Base-by-base conservation (phyloP, 805 yeast species). In the Lachancea mirantina region DNA sequence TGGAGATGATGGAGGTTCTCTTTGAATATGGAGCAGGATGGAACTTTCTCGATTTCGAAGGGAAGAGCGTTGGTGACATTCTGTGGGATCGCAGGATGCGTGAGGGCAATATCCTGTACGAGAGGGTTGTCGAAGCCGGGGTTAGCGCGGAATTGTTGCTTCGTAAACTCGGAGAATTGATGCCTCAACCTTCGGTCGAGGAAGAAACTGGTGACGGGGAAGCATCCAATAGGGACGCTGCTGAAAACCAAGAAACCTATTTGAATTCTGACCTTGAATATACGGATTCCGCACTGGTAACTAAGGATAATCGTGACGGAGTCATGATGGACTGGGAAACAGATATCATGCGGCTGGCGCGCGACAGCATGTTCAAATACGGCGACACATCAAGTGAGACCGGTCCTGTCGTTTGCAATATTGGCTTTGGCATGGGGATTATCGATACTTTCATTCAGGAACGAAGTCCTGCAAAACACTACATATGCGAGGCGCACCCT, bases 311-410 rank as follows among this genome's bases (percentile, higher is more conserved):
- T 32, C 66, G 71, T 28, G 96, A 88, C 49, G 97, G 96, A 11
- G 96, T 88, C 2, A 88, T 88, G 97, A 88, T 88, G 97, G 81
- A 80, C 46, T 88, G 97, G 97, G 97, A 88, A 54, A 68, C 75
- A 4, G 72, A 76, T 14, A 65, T 88, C 35, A 88, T 88, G 97
- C 64, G 68, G 32, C 66, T 78, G 10, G 94, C 94, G 1, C 80
- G 94, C 35, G 76, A 81, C 20, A 63, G 89, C 0, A 53, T 89
- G n/a, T 77, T 79, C 52, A 64, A 64, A 29, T 46, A 60, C 8
- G 54, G 48, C 6, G 32, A 45, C 7, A 40, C 53, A 14, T n/a
- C n/a, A n/a, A n/a, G n/a, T n/a, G n/a, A n/a, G n/a, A 47, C 47
- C 6, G 64, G 60, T 14, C 56, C 67, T 14, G 70, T 64, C 23